Evolutionary conservation across 1,284 basidiomycete species (phyloP).

Genomic region (Microbotryomycetes sp.): DNA sequence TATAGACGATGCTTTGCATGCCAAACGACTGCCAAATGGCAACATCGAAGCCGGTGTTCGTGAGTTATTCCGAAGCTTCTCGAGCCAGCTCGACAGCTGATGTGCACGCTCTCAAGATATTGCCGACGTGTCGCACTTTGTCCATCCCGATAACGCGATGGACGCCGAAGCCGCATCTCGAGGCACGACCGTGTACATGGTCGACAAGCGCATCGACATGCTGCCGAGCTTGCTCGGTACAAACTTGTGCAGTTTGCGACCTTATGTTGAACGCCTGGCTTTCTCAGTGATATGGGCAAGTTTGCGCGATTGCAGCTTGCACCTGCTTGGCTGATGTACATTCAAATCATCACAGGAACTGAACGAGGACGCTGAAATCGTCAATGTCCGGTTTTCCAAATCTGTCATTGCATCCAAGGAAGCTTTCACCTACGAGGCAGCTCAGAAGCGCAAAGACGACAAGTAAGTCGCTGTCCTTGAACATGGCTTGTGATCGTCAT

Average conservation of each 20-base stretch:
- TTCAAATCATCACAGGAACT: conserved; percentile 57
- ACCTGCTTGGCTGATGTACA: conserved; percentile 3
- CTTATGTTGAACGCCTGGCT: conserved; percentile 87
- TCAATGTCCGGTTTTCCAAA: conserved; percentile 86
- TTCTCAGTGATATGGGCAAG: conserved; percentile 94
- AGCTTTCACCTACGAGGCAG: conserved; percentile 96
- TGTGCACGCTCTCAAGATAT: conserved; percentile 58
- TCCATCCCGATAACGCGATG: conserved; percentile 89
- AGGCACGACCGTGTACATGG: conserved; percentile 96
- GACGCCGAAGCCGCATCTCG: conserved; percentile 90
- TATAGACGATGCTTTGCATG: conserved; percentile 98
- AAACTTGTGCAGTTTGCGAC: conserved; percentile 88
- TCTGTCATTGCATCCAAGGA: conserved; percentile 95
- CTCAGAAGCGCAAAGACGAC: conserved; percentile 90
- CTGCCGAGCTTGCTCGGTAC: conserved; percentile 88
- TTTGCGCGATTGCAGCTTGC: conserved; percentile 12
- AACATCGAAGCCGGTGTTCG: conserved; percentile 97
- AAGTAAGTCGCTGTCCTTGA: conserved; percentile 49
- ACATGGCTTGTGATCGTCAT: neutral
- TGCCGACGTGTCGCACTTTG: conserved; percentile 96
- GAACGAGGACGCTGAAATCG: conserved; percentile 75
- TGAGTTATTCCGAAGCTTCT: conserved; percentile 51
- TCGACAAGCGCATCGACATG: conserved; percentile 99
- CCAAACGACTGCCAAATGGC: conserved; percentile 76
- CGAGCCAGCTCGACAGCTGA: too few relatives aligned